Evolutionary conservation across 139 green algal genomes (phyloP).

Genomic region (Haematococcus lacustris): DNA sequence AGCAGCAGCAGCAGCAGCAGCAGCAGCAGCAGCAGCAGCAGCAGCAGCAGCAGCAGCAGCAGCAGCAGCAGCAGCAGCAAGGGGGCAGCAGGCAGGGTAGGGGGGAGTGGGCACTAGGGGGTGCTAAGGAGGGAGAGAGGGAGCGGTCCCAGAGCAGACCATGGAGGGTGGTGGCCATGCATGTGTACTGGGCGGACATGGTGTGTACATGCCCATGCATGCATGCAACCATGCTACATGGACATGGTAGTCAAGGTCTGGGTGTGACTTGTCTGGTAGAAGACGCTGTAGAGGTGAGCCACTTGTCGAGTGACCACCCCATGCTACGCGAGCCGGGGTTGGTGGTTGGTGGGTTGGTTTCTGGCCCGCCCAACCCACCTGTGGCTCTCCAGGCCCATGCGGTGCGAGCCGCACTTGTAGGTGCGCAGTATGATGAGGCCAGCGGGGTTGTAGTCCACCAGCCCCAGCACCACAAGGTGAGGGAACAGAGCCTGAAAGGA

Average conservation of each 20-base stretch:
- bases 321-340: no score
- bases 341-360: no score
- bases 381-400: slow-evolving; percentile 56
- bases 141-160: no score
- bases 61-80: neutral
- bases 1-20: no score
- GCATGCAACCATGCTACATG: neutral
- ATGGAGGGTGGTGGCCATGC: no score
- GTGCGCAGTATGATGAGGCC: slow-evolving; percentile 54
- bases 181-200: no score
- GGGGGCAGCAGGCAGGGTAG: no score
- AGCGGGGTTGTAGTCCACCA: slow-evolving; percentile 89
- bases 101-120: no score
- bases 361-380: slow-evolving; percentile 20
- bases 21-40: no score
- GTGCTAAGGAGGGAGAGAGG: no score
- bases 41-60: no score
- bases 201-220: neutral
- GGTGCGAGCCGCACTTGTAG: slow-evolving; percentile 65
- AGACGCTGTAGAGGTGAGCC: neutral
- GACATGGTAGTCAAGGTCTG: no score
- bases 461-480: slow-evolving; percentile 30
- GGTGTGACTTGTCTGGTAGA: neutral
- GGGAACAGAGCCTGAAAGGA: neutral
- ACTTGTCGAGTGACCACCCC: neutral